These are phyloP conservation scores for Nepenthes alata DNA, from an alignment of 179 eudicot species.

Conservation along the genomic window DNA sequence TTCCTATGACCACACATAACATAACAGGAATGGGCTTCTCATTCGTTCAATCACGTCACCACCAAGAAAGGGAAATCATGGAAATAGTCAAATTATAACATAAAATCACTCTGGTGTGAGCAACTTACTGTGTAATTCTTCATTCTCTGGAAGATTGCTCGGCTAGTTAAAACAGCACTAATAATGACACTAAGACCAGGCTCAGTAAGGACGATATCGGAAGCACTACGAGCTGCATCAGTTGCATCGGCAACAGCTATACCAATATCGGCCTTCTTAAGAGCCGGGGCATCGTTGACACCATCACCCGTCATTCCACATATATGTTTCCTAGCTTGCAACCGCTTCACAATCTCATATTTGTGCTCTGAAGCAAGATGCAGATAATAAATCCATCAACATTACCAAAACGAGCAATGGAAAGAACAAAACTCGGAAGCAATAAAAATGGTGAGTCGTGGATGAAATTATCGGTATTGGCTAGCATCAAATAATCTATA, in stretches of 20 bases:
- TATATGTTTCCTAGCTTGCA: slow-evolving; percentile 80
- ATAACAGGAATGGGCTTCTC: background rate
- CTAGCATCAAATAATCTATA: too few species aligned
- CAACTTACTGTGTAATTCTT: slow-evolving; percentile 68
- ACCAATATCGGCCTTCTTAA: slow-evolving; percentile 92
- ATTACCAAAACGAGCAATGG: too few species aligned
- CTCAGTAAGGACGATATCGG: slow-evolving; percentile 85
- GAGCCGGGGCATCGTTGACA: slow-evolving; percentile 88
- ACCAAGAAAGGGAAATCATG: background rate
- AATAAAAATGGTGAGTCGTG: too few species aligned
- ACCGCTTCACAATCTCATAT: slow-evolving; percentile 73
- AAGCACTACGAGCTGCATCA: slow-evolving; percentile 92
- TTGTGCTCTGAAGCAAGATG: slow-evolving; percentile 48
- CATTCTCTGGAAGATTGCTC: slow-evolving; percentile 86
- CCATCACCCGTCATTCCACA: slow-evolving; percentile 99
- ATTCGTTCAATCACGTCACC: too few species aligned
- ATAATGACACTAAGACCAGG: slow-evolving; percentile 81
- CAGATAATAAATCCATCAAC: too few species aligned
- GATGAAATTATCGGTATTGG: too few species aligned
- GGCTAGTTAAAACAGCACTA: slow-evolving; percentile 75
- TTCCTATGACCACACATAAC: background rate
- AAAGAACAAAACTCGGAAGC: too few species aligned
- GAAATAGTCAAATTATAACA: background rate
- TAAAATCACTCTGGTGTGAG: background rate
- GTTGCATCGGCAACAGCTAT: slow-evolving; percentile 94